A percentile compares a stretch with the other conserved stretches of the same genome.
Evolutionary conservation across 352 stramenopile species (phyloP).

Genomic region (Achlya hypogyna): DNA sequence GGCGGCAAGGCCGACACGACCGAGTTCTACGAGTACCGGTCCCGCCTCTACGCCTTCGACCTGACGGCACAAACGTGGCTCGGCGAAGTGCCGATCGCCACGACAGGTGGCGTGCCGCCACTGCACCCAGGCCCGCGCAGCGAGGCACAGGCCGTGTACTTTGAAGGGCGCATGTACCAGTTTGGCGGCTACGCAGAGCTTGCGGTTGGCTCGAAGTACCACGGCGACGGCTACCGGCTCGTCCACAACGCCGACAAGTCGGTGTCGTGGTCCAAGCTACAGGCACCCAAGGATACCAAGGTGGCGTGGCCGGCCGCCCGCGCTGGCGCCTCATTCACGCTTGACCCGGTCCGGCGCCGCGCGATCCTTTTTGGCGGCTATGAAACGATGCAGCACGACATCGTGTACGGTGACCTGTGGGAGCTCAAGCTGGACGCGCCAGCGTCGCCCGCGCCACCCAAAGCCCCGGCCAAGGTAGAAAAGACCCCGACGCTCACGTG

Average conservation of each 20-base stretch:
- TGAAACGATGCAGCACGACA: constrained; percentile 18
- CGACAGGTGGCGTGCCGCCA: background rate
- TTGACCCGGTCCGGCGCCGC: constrained; percentile 2
- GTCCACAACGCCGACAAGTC: constrained; percentile 6
- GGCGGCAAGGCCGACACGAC: constrained; percentile 16
- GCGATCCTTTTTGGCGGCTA: constrained; percentile 15
- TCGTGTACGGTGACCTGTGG: constrained; percentile 17
- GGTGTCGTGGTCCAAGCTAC: constrained; percentile 16
- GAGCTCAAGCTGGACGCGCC: background rate
- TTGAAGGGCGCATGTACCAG: constrained; percentile 8
- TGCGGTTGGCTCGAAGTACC: constrained; percentile 16
- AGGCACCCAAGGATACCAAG: background rate
- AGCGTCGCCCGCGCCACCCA: no score
- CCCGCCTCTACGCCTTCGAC: constrained; percentile 7
- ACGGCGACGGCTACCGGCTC: constrained; percentile 11
- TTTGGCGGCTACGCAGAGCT: constrained; percentile 19
- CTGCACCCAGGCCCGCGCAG: constrained; percentile 3
- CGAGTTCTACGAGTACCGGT: constrained; percentile 21
- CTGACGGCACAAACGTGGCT: constrained; percentile 2
- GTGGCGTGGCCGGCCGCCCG: constrained; percentile 2
- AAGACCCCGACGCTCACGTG: background rate
- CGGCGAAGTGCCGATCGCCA: background rate
- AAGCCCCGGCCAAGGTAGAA: background rate
- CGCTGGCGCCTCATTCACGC: constrained; percentile 1
- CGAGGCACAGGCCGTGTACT: constrained; percentile 12